Percentiles rank a stretch among this genome's conserved stretches.
Evolutionary conservation across 805 yeast genomes (phyloP).

Genomic region (Nakazawaea populi): DNA sequence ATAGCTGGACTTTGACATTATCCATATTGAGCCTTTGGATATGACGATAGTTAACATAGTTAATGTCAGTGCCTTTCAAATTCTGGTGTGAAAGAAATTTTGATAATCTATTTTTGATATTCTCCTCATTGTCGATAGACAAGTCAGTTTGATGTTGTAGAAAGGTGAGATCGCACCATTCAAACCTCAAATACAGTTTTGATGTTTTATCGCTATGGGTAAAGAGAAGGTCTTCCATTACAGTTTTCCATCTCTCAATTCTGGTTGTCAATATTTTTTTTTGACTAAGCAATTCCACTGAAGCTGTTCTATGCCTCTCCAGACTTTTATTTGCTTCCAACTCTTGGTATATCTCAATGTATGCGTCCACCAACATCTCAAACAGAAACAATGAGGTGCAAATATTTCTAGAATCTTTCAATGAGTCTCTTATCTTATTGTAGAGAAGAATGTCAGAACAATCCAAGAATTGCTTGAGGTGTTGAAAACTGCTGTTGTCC

Average conservation of each 20-base stretch:
- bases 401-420: constrained; percentile 5
- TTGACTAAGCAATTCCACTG: constrained; percentile 28
- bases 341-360: constrained; percentile 24
- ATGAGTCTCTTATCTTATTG: constrained; percentile 12
- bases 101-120: constrained; percentile 2
- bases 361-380: constrained; percentile 39
- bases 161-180: constrained; percentile 30
- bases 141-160: constrained; percentile 11
- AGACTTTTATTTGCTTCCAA: constrained; percentile 16
- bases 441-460: constrained; percentile 20
- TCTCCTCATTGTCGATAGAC: constrained; percentile 11
- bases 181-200: constrained; percentile 17
- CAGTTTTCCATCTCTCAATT: constrained; percentile 41
- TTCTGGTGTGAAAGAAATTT: not conserved
- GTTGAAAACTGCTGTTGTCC: constrained; percentile 14
- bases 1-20: constrained; percentile 53
- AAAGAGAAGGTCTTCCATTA: constrained; percentile 25
- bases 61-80: constrained; percentile 23
- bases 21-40: constrained; percentile 50
- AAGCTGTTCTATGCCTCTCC: constrained; percentile 13
- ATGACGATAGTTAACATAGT: constrained; percentile 51
- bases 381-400: constrained; percentile 30
- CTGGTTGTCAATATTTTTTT: constrained; percentile 34
- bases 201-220: not conserved
- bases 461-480: constrained; percentile 19